phyloP scores from a whole-genome alignment of 768 basidiomycete species.

The Lyophyllum shimeji region DNA sequence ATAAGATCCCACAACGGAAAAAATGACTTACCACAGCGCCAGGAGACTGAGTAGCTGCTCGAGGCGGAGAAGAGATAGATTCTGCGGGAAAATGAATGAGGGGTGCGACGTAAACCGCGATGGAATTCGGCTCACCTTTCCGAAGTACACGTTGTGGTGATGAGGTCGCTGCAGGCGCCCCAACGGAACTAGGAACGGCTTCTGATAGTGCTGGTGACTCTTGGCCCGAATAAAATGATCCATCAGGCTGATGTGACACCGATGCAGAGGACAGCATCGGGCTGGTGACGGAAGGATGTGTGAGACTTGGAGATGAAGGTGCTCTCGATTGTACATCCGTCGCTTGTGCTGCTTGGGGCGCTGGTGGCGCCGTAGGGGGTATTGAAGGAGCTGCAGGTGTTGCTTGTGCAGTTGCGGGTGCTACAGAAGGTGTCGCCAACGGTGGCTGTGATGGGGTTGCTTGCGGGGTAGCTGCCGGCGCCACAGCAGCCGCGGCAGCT shows the following conservation, averaged over 20 bases:
- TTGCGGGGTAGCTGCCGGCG: slow-evolving; percentile 28
- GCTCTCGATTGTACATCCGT: slow-evolving; percentile 42
- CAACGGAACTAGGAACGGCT: slow-evolving; percentile 41
- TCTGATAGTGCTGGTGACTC: slow-evolving; percentile 77
- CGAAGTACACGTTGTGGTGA: slow-evolving; percentile 55
- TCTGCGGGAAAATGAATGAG: slow-evolving; percentile 30
- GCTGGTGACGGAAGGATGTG: slow-evolving; percentile 82
- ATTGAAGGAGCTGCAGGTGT: slow-evolving; percentile 38
- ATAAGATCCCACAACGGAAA: neutral
- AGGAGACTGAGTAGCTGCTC: slow-evolving; percentile 41
- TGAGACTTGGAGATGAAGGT: slow-evolving; percentile 77
- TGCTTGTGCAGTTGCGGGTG: slow-evolving; percentile 34
- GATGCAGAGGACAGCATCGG: slow-evolving; percentile 78
- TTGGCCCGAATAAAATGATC: slow-evolving; percentile 69
- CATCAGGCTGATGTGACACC: slow-evolving; percentile 62
- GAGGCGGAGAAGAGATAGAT: slow-evolving; percentile 42
- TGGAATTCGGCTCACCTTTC: slow-evolving; percentile 43
- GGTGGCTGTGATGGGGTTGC: slow-evolving; percentile 37
- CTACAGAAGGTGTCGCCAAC: slow-evolving; percentile 44
- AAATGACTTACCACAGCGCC: slow-evolving; percentile 37
- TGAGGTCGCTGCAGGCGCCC: slow-evolving; percentile 52
- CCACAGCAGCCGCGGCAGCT: slow-evolving; percentile 73
- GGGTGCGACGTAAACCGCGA: slow-evolving; percentile 8
- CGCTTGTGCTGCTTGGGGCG: slow-evolving; percentile 26
- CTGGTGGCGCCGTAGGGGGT: slow-evolving; percentile 36